Conservation (phyloP, 208 protist genomes). For the Naegleria fowleri region DNA sequence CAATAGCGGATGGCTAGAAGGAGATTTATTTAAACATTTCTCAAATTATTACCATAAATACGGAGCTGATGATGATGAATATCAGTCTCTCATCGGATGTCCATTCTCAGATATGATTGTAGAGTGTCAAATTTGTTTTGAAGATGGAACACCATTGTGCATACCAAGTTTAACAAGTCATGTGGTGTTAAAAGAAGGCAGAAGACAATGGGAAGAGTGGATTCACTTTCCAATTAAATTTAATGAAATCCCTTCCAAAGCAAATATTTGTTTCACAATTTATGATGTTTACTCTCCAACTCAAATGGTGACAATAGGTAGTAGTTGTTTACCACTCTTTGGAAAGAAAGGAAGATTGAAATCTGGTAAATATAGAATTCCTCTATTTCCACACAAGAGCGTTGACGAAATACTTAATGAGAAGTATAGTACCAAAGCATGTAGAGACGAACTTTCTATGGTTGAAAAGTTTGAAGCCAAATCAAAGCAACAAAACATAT, state of each 20-base stretch:
- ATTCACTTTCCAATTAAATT: conserved; percentile 9
- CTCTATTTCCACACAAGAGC: too few species aligned
- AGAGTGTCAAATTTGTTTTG: background rate
- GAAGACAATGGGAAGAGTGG: conserved; percentile 30
- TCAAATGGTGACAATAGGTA: background rate
- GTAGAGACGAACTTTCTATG: background rate
- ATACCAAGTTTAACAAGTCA: conserved; percentile 12
- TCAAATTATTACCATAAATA: background rate
- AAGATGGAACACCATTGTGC: background rate
- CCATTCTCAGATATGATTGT: background rate
- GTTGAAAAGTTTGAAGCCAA: background rate
- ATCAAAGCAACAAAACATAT: background rate
- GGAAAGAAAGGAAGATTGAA: conserved; percentile 14
- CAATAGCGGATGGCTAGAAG: background rate
- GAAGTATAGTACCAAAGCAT: background rate
- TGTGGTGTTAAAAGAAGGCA: background rate
- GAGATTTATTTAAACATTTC: background rate
- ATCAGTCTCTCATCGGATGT: background rate
- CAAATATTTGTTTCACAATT: conserved; percentile 9
- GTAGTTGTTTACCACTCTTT: background rate
- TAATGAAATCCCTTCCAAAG: background rate
- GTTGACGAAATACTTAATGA: background rate
- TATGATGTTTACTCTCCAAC: background rate
- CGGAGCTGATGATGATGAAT: background rate
- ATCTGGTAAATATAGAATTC: background rate